Base-by-base conservation (phyloP, 2,329 filamentous ascomycete genomes). In the Ascochyta koolunga region DNA sequence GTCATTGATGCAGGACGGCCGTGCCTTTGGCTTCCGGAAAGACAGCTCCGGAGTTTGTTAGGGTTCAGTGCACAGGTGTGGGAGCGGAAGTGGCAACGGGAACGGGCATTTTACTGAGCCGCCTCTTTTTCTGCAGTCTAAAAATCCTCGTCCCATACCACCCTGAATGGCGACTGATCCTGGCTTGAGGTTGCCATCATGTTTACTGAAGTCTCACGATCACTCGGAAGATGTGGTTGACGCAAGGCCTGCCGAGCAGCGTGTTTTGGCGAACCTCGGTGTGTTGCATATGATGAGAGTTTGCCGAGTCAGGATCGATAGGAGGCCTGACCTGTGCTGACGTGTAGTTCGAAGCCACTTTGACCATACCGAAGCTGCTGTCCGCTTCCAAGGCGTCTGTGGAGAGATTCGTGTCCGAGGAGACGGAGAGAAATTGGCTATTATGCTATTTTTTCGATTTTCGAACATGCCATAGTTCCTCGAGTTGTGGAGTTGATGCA, bases 371-470 rank as follows among this genome's bases (percentile, higher is more conserved):
- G 37, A 27, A 21, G 32, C 21, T 44, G 27, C 21, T 29, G n/a
- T 22, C 36, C 25, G 40, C 48, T 44, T 51, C 48, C 48, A 33
- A 42, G 25, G 21, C n/a, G 40, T 29, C 18, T 18, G 24, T 37
- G 24, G 39, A 24, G 32, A 36, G 32, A 29, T 19, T 11, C 38
- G 38, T 7, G 36, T 46, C 49, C 18, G 42, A 27, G 37, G 25
- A 37, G 24, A 11, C 13, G 21, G 15, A 4, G 25, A 10, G 8
- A 13, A 27, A 11, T 27, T 11, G 9, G 25, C 25, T 11, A 5
- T 9, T 11, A 27, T 10, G 9, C 10, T 8, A 27, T 8, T 11
- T 27, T 8, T 27, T 11, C 25, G 25, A 27, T 4, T 10, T 27
- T 27, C 25, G 25, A 27, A 27, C 15, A 35, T 5, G 9, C 7